Evolutionary conservation across 2,329 filamentous ascomycete genomes (phyloP), one percentile per base, ranked within the genome.

Genomic region (Trichoderma koningii): DNA sequence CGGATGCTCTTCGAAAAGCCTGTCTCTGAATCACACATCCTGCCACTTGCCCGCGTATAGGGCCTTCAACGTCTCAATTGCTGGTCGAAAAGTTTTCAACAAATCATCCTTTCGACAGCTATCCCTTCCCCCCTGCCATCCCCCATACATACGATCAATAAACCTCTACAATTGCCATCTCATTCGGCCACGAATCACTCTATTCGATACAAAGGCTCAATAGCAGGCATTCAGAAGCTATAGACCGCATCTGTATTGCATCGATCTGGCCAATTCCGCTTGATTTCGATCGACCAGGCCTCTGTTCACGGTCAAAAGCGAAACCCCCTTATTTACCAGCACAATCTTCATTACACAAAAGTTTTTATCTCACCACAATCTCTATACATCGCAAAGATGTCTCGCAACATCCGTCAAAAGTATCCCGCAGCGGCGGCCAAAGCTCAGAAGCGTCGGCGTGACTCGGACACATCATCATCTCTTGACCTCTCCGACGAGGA

Each of bases 401-500:
- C 82, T 70, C 82, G 82, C 74, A 85, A 85, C 76, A 73, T 84
- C 66, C 80, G 81, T 64, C 78, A 79, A 72, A 85, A 83, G 69
- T 73, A 75, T 67, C 76, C 79, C 64, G 71, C 75, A 61, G 76
- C 77, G 61, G 78, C 80, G 69, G 74, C 76, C 74, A 83, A 81
- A 74, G 75, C 73, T 55, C 71, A 76, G 67, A 82, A 76, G 67
- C 83, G 84, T 68, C 79, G 82, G 57, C 79, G 82, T 55, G 78
- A 75, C 66, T 86, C 83, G 34, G 79, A 82, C 70, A 85, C 84
- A 6, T 84, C 84, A 3, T 85, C 85, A 10, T 85, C 84, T 1
- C 76, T 84, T 64, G 79, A 85, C 71, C 79, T 87, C 6, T 89
- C 85, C 68, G 86, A 89, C 66, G 90, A 92, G 57, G 86, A 84